A percentile compares a stretch with the other conserved stretches of the same genome.
Conservation (phyloP, 305 asterid genomes). For the Fraxinus angustifolia region DNA sequence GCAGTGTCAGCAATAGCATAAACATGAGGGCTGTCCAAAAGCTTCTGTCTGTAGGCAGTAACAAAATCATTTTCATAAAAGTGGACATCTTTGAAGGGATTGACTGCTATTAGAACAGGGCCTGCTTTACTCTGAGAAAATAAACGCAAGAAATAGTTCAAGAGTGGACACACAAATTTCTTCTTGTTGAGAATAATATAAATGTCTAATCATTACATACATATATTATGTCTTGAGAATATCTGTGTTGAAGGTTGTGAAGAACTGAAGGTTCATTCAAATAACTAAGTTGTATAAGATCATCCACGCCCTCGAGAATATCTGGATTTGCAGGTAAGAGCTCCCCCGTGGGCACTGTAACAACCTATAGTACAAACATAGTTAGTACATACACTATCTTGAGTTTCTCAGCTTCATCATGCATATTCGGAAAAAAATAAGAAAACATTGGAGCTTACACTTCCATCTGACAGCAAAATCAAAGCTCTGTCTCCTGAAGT, state of each 20-base stretch:
- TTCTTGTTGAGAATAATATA: slow-evolving; percentile 7
- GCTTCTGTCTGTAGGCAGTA: slow-evolving; percentile 62
- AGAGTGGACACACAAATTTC: slow-evolving; percentile 21
- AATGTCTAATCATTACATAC: slow-evolving; percentile 40
- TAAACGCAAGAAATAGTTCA: slow-evolving; percentile 23
- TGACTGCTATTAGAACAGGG: slow-evolving; percentile 74
- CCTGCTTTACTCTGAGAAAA: slow-evolving; percentile 82
- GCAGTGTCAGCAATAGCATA: slow-evolving; percentile 76
- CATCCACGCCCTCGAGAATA: slow-evolving; percentile 84
- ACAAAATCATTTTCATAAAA: slow-evolving; percentile 56
- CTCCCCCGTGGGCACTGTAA: slow-evolving; percentile 51
- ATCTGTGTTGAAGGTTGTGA: slow-evolving; percentile 76
- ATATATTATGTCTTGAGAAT: slow-evolving; percentile 58
- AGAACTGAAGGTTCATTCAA: slow-evolving; percentile 92
- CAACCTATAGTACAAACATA: slow-evolving; percentile 45
- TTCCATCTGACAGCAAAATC: slow-evolving; percentile 8
- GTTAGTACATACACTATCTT: slow-evolving; percentile 18
- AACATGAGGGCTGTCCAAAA: slow-evolving; percentile 78
- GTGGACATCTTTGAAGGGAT: slow-evolving; percentile 77
- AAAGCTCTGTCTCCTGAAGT: neutral
- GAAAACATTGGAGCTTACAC: neutral
- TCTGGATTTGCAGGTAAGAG: slow-evolving; percentile 90
- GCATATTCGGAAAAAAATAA: slow-evolving; percentile 16
- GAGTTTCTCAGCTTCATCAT: slow-evolving; percentile 18
- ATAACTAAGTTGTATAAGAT: slow-evolving; percentile 84